These are phyloP conservation scores for Penicillium herquei DNA, from an alignment of 495 filamentous ascomycete species.

Conservation along the genomic window DNA sequence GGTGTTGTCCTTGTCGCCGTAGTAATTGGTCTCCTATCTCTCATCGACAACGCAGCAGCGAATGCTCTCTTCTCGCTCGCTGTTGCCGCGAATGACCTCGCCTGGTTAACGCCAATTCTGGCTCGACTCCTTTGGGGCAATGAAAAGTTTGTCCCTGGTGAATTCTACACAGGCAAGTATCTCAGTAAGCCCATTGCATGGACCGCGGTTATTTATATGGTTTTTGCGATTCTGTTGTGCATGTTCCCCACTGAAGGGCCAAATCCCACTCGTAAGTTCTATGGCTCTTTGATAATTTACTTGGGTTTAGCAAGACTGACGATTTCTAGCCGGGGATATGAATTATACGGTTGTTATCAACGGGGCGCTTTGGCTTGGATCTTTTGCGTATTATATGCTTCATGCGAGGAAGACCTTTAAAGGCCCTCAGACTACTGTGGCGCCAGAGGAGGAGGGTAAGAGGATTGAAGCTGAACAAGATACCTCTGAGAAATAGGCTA, in stretches of 20 bases:
- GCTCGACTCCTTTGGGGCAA: constrained; percentile 62
- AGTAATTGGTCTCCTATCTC: constrained; percentile 56
- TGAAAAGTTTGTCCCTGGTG: constrained; percentile 60
- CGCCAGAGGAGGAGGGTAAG: constrained; percentile 24
- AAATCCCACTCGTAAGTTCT: constrained; percentile 36
- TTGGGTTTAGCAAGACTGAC: constrained; percentile 8
- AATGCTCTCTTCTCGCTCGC: constrained; percentile 62
- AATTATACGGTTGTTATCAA: constrained; percentile 69
- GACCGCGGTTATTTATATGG: constrained; percentile 50
- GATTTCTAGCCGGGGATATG: constrained; percentile 48
- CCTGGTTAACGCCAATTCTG: constrained; percentile 64
- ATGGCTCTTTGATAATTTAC: not conserved
- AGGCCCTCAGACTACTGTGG: constrained; percentile 66
- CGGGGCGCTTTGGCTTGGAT: constrained; percentile 57
- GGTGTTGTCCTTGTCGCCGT: constrained; percentile 51
- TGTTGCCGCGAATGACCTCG: constrained; percentile 60
- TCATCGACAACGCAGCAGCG: constrained; percentile 59
- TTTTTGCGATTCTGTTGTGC: constrained; percentile 49
- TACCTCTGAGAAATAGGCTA: not conserved
- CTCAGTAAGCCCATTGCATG: constrained; percentile 53
- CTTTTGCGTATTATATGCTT: constrained; percentile 61
- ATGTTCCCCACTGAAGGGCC: constrained; percentile 58
- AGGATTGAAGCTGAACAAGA: constrained; percentile 6
- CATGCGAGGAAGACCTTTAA: constrained; percentile 70
- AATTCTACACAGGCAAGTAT: constrained; percentile 56